Conservation (phyloP, 1,139 yeast genomes). For the Fermentozyma sake region DNA sequence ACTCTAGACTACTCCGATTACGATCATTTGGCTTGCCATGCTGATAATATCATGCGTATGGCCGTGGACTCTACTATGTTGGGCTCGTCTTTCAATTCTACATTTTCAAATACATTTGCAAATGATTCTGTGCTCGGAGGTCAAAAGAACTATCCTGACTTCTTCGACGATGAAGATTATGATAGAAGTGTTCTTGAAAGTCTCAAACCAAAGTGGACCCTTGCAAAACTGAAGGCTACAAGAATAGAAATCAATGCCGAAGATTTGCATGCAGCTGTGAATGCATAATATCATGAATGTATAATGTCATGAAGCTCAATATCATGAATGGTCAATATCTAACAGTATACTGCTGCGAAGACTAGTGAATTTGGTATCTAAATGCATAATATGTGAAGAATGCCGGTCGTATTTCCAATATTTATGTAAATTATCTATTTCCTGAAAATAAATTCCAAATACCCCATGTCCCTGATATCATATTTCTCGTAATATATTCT, state of each 20-base stretch:
- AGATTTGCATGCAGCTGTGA: constrained; percentile 31
- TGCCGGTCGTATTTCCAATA: no score
- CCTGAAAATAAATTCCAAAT: constrained; percentile 9
- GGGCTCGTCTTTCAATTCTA: constrained; percentile 37
- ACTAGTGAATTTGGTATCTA: no score
- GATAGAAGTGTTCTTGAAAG: constrained; percentile 29
- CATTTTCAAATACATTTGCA: constrained; percentile 29
- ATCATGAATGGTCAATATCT: no score
- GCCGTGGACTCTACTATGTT: constrained; percentile 48
- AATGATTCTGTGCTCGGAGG: constrained; percentile 28
- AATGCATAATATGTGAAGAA: no score
- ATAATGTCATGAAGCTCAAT: no score
- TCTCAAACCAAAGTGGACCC: constrained; percentile 18
- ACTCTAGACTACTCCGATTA: constrained; percentile 23
- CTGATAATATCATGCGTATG: constrained; percentile 45
- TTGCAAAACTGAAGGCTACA: constrained; percentile 18
- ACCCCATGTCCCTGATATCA: constrained; percentile 25
- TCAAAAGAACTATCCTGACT: constrained; percentile 14
- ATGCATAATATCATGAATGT: constrained; percentile 7
- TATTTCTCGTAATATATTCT: constrained; percentile 17
- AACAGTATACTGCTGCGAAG: no score
- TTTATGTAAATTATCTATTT: no score
- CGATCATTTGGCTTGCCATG: constrained; percentile 46
- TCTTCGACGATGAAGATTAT: constrained; percentile 26
- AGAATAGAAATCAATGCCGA: constrained; percentile 34